These are phyloP conservation scores for Lippia alba DNA, from an alignment of 305 asterid genomes.

Conservation along the genomic window DNA sequence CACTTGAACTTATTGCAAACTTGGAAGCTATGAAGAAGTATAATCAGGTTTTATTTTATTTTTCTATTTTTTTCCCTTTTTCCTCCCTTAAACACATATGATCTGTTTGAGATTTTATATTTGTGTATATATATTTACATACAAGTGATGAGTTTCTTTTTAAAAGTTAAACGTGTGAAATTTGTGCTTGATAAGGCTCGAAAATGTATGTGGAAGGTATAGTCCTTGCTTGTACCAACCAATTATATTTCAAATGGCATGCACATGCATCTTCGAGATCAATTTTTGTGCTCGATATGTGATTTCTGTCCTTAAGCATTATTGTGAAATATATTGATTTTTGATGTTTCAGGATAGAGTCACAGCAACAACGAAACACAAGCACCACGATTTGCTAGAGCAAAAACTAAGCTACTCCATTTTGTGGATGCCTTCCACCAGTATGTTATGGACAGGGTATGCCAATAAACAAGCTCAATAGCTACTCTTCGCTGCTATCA, in stretches of 20 bases:
- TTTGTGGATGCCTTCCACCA: constrained; percentile 99
- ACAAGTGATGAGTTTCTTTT: constrained; percentile 91
- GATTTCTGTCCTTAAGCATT: constrained; percentile 19
- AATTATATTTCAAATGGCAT: constrained; percentile 18
- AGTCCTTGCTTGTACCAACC: constrained; percentile 28
- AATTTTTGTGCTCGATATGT: neutral
- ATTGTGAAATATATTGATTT: constrained; percentile 21
- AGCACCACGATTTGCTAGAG: constrained; percentile 91
- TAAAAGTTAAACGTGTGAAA: constrained; percentile 95
- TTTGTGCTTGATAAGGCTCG: constrained; percentile 94
- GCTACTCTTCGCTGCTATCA: too few relatives aligned
- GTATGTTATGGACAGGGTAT: constrained; percentile 97
- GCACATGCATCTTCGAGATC: constrained; percentile 18
- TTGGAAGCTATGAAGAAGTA: constrained; percentile 88
- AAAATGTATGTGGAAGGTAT: constrained; percentile 98
- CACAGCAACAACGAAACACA: constrained; percentile 57
- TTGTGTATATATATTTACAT: constrained; percentile 32
- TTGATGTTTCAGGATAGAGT: constrained; percentile 73
- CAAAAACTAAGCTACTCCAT: constrained; percentile 95
- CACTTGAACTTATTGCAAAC: constrained; percentile 95
- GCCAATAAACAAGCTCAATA: too few relatives aligned
- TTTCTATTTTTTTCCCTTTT: constrained; percentile 15
- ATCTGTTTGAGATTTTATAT: constrained; percentile 25
- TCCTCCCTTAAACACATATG: constrained; percentile 5
- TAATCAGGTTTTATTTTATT: constrained; percentile 70